These are phyloP conservation scores for Apiospora rasikravindrae DNA, from an alignment of 2,329 filamentous ascomycete genomes.

Conservation along the genomic window DNA sequence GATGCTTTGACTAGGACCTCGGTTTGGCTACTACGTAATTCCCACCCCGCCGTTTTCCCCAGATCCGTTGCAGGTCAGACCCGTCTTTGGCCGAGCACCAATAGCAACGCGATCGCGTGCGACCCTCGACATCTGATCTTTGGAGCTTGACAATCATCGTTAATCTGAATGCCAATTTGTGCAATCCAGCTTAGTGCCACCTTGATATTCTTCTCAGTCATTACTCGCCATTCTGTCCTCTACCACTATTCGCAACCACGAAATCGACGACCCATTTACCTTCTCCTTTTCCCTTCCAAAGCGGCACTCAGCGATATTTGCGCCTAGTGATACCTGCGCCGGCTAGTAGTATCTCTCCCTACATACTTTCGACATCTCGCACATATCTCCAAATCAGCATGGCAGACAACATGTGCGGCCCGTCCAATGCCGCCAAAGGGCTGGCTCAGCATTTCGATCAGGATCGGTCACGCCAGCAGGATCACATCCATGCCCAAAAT, in stretches of 20 bases:
- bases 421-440: slow-evolving; percentile 76
- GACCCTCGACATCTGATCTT: slow-evolving; percentile 6
- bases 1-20: slow-evolving; percentile 2
- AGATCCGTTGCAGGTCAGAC: slow-evolving; percentile 10
- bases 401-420: slow-evolving; percentile 65
- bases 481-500: slow-evolving; percentile 53
- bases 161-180: not conserved
- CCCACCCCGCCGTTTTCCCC: slow-evolving; percentile 3
- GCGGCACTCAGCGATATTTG: not conserved
- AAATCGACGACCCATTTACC: not conserved
- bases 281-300: not conserved
- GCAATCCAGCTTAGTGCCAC: not conserved
- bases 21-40: slow-evolving; percentile 15
- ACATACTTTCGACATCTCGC: slow-evolving; percentile 15
- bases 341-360: not conserved
- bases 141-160: slow-evolving; percentile 2
- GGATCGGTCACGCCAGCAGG: slow-evolving; percentile 75
- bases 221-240: not conserved
- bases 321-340: not conserved
- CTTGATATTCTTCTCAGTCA: not conserved
- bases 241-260: not conserved
- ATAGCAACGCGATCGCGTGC: slow-evolving; percentile 14
- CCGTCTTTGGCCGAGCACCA: slow-evolving; percentile 16
- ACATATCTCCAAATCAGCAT: slow-evolving; percentile 35
- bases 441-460: slow-evolving; percentile 72